Evolutionary conservation across 169 alveolate species (phyloP).

Genomic region (Plasmodium billcollinsi): DNA sequence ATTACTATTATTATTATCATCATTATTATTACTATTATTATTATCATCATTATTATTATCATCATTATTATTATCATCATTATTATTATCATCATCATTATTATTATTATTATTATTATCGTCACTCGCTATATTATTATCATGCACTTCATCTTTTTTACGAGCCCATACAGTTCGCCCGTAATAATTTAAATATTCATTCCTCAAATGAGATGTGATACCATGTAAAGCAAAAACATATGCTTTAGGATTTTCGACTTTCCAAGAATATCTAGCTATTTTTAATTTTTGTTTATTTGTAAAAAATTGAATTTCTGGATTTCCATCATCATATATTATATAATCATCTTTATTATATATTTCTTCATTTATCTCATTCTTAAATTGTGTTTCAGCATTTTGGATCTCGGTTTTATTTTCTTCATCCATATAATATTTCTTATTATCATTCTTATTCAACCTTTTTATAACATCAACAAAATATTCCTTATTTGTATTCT

Average conservation of each 20-base stretch:
- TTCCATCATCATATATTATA: conserved; percentile 74
- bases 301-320: conserved; percentile 78
- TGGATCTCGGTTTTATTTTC: not conserved
- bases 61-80: not conserved
- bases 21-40: not conserved
- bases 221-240: conserved; percentile 83
- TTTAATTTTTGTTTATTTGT: conserved; percentile 78
- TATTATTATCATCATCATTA: not conserved
- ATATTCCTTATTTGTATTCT: no score
- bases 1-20: no score
- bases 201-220: conserved; percentile 81
- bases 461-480: not conserved
- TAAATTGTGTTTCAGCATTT: not conserved
- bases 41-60: not conserved
- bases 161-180: conserved; percentile 57
- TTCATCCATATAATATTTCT: not conserved
- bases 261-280: conserved; percentile 81
- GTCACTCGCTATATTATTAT: not conserved
- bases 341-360: not conserved
- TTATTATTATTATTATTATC: not conserved
- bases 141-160: not conserved
- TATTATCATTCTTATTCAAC: not conserved
- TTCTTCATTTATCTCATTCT: conserved; percentile 17
- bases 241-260: conserved; percentile 79
- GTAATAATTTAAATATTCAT: conserved; percentile 80